These are phyloP conservation scores for Fragaria iinumae DNA, from an alignment of 306 rosid genomes.

Conservation along the genomic window DNA sequence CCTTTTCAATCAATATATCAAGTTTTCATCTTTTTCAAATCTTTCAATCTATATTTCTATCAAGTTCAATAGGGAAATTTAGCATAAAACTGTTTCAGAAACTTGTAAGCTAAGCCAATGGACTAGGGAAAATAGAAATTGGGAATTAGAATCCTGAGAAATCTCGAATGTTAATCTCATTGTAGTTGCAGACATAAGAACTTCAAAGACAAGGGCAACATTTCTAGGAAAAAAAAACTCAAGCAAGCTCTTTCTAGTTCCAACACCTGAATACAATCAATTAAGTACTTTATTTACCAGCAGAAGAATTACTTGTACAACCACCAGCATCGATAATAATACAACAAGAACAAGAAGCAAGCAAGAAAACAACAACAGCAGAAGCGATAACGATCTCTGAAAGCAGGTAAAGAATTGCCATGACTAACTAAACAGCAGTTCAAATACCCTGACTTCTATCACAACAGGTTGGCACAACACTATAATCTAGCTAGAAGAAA, in stretches of 20 bases:
- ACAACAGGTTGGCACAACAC: neutral
- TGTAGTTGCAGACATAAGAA: neutral
- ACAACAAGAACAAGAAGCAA: neutral
- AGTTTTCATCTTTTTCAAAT: too few species aligned
- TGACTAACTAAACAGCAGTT: neutral
- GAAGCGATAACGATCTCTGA: neutral
- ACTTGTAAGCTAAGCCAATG: too few species aligned
- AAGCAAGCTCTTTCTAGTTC: conserved; percentile 4
- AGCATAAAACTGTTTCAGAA: too few species aligned
- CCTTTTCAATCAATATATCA: too few species aligned
- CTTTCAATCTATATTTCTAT: too few species aligned
- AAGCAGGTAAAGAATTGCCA: neutral
- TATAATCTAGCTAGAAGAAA: neutral
- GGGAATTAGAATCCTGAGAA: neutral
- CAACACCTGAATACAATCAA: conserved; percentile 11
- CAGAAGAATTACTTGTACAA: conserved; percentile 10
- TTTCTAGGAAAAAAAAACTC: neutral
- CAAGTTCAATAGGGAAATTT: neutral
- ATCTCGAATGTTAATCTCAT: neutral
- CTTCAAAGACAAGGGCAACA: neutral
- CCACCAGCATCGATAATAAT: conserved; percentile 13
- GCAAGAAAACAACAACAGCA: neutral
- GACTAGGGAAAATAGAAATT: neutral
- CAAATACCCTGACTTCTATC: neutral
- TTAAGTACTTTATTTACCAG: neutral